phyloP scores from a whole-genome alignment of 1,284 basidiomycete genomes.

The Coniferiporia sulphurascens region DNA sequence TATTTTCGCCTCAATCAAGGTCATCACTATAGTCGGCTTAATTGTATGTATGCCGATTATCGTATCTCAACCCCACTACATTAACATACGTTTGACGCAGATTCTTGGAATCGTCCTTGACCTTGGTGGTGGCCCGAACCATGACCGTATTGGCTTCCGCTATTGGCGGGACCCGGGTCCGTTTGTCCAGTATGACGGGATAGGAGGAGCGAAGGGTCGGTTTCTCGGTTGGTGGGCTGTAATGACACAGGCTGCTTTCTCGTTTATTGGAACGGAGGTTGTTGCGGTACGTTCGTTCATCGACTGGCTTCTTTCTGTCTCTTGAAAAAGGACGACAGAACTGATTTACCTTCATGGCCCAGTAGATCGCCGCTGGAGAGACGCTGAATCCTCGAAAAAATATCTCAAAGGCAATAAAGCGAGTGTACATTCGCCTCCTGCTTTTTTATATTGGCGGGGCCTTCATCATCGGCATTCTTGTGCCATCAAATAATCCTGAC shows the following conservation, averaged over 20 bases:
- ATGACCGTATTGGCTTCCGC: conserved; percentile 51
- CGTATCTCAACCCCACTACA: conserved; percentile 20
- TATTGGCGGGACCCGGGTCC: conserved; percentile 74
- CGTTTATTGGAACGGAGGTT: conserved; percentile 80
- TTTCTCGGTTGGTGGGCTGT: conserved; percentile 68
- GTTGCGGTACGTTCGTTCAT: conserved; percentile 63
- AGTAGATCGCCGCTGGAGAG: conserved; percentile 74
- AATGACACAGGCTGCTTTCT: conserved; percentile 76
- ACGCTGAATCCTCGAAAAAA: conserved; percentile 65
- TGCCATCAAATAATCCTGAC: conserved; percentile 58
- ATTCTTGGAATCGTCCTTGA: conserved; percentile 62
- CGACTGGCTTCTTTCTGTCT: not conserved
- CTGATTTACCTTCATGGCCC: conserved; percentile 5
- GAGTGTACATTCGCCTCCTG: conserved; percentile 68
- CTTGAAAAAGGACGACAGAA: not conserved
- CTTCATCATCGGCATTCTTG: conserved; percentile 70
- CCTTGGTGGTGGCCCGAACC: conserved; percentile 58
- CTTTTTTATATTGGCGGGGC: conserved; percentile 70
- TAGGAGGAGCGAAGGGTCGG: conserved; percentile 54
- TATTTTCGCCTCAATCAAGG: conserved; percentile 73
- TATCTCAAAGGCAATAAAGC: conserved; percentile 61
- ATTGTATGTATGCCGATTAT: conserved; percentile 41
- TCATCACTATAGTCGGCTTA: conserved; percentile 65
- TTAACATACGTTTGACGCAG: conserved; percentile 11
- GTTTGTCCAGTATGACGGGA: conserved; percentile 53